Evolutionary conservation across 192 early-diverging fungal genomes (phyloP).

Genomic region (Rhizophagus clarus): DNA sequence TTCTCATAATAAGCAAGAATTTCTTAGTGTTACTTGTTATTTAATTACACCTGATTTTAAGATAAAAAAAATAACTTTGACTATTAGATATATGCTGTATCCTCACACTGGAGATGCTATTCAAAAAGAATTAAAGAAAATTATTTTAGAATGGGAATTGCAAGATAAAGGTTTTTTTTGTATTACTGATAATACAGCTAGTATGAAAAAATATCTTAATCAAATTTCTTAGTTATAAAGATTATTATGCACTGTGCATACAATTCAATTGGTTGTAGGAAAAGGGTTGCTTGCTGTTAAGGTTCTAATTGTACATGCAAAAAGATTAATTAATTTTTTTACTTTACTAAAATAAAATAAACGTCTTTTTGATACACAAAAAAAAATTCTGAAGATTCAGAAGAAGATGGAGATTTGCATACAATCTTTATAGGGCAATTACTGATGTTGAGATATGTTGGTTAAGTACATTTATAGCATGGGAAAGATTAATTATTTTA

Average conservation of each 20-base stretch:
- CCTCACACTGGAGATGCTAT: not conserved
- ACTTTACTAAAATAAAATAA: not conserved
- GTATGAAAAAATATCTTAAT: not conserved
- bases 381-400: not conserved
- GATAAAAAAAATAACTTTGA: not conserved
- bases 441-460: not conserved
- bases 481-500: too few species aligned
- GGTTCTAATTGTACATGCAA: not conserved
- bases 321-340: conserved; percentile 5
- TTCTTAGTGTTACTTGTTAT: too few species aligned
- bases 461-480: too few species aligned
- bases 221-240: not conserved
- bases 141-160: not conserved
- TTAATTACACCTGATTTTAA: not conserved
- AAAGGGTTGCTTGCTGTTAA: not conserved
- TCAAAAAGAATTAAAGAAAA: not conserved
- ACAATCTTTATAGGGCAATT: not conserved
- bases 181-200: not conserved
- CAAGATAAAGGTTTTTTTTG: not conserved
- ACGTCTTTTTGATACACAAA: not conserved
- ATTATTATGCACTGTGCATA: not conserved
- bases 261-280: not conserved
- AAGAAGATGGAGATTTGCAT: not conserved
- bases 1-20: too few species aligned
- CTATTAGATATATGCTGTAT: not conserved